Base-by-base conservation (phyloP, 2,329 filamentous ascomycete genomes). In the Alternaria burnsii region DNA sequence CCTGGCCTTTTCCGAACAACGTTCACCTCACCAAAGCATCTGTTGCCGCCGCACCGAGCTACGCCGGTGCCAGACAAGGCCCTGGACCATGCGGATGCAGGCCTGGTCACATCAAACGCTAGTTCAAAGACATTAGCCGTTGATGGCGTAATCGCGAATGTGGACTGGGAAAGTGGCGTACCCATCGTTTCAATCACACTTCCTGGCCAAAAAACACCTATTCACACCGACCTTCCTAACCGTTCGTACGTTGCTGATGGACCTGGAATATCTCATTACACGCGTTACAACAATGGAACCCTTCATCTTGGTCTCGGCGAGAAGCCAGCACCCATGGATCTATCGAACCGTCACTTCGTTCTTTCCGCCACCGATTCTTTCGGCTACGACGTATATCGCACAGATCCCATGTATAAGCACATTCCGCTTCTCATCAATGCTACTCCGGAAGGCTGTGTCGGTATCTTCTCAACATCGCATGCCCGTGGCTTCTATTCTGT, bases 331-430 rank as follows among this genome's bases (percentile, higher is more conserved):
- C 90, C 90, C 0, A 91, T 92, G 88, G 87, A 92, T 69, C 82
- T 93, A 1, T 88, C 85, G 0, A 88, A 88, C 32, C 84, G 90
- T 0, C 82, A 86, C 26, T 92, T 92, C 73, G 83, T 85, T 26
- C 80, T 92, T 14, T 87, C 88, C 0, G 89, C 88, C 2, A 91
- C 88, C 0, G 90, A 92, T 74, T 89, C 86, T 38, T 92, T 92
- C 67, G 89, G 90, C 3, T 92, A 93, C 70, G 89, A 92, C 67
- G 85, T 88, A 4, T 87, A 91, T 71, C 84, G 85, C 10, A 90
- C 89, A 3, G 89, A 92, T 73, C 90, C 90, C 0, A 81, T 92
- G 55, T 92, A 92, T 80, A 92, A 93, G 78, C 88, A 92, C 69
- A 90, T 92, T 40, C 90, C 90, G 0, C 82, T 92, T 0, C 80